Evolutionary conservation across 2,329 filamentous ascomycete species (phyloP).

Genomic region (Dactylellina cionopaga): DNA sequence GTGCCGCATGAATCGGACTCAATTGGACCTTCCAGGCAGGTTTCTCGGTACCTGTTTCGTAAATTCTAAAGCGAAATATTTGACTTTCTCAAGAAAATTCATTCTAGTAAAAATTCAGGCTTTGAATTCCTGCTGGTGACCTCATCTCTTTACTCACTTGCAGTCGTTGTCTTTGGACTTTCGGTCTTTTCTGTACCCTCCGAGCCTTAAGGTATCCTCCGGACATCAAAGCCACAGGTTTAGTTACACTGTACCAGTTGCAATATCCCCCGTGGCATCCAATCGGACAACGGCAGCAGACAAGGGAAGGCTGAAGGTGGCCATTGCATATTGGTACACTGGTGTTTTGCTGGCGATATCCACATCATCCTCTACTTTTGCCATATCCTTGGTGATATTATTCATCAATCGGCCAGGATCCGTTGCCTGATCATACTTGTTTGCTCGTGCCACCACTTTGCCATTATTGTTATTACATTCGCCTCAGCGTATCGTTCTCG

Average conservation of each 20-base stretch:
- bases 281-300: slow-evolving; percentile 9
- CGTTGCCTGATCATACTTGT: slow-evolving; percentile 13
- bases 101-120: slow-evolving; percentile 15
- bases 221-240: slow-evolving; percentile 38
- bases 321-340: slow-evolving; percentile 20
- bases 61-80: slow-evolving; percentile 16
- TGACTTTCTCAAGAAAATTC: slow-evolving; percentile 9
- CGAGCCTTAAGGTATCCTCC: slow-evolving; percentile 18
- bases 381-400: slow-evolving; percentile 24
- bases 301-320: slow-evolving; percentile 12
- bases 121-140: slow-evolving; percentile 26
- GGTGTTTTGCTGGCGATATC: slow-evolving; percentile 51
- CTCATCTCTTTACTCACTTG: slow-evolving; percentile 11
- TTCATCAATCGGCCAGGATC: slow-evolving; percentile 42
- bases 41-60: slow-evolving; percentile 13
- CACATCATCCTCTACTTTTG: slow-evolving; percentile 44
- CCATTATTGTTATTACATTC: slow-evolving; percentile 22
- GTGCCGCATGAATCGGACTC: no score
- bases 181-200: slow-evolving; percentile 1
- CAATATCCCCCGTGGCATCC: slow-evolving; percentile 36
- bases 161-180: slow-evolving; percentile 2
- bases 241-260: background rate
- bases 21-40: slow-evolving; percentile 15
- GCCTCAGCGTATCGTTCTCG: background rate
- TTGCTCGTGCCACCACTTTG: slow-evolving; percentile 33